phyloP scores from a whole-genome alignment of 2,329 filamentous ascomycete species.

The Hypoxylon sp. region DNA sequence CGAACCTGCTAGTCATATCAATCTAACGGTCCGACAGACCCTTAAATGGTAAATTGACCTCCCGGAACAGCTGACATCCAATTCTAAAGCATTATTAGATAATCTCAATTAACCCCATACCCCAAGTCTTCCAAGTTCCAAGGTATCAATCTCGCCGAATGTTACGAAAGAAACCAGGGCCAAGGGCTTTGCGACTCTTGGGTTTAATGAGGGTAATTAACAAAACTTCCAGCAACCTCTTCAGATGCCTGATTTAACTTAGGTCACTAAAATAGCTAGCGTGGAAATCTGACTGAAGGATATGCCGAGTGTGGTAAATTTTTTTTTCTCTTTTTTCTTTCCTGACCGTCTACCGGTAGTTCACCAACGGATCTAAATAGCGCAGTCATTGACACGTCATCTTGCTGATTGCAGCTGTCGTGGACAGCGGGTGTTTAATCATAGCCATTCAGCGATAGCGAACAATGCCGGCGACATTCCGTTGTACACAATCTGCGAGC shows the following conservation, averaged over 20 bases:
- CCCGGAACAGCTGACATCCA: conserved; percentile 13
- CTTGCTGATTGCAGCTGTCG: conserved; percentile 39
- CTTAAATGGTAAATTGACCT: conserved; percentile 16
- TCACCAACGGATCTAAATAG: conserved; percentile 20
- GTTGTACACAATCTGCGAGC: conserved; percentile 12
- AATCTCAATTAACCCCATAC: conserved; percentile 22
- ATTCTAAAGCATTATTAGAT: conserved; percentile 7
- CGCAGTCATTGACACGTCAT: conserved; percentile 40
- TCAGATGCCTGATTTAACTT: conserved; percentile 8
- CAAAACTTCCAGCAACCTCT: conserved; percentile 8
- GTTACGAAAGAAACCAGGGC: conserved; percentile 20
- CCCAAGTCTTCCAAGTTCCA: conserved; percentile 21
- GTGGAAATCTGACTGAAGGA: conserved; percentile 1
- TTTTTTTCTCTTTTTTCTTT: neutral
- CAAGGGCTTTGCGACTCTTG: conserved; percentile 11
- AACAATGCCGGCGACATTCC: neutral
- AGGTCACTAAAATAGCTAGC: conserved; percentile 1
- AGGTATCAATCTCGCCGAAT: conserved; percentile 36
- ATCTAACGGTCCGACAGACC: conserved; percentile 15
- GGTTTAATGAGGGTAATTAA: conserved; percentile 29
- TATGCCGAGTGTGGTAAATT: conserved; percentile 1
- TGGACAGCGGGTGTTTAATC: conserved; percentile 26
- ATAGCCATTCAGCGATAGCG: conserved; percentile 12
- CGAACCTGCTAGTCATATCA: conserved; percentile 19
- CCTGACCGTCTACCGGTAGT: conserved; percentile 18